Conservation (phyloP, 495 filamentous ascomycete genomes). For the Talaromyces borbonicus region DNA sequence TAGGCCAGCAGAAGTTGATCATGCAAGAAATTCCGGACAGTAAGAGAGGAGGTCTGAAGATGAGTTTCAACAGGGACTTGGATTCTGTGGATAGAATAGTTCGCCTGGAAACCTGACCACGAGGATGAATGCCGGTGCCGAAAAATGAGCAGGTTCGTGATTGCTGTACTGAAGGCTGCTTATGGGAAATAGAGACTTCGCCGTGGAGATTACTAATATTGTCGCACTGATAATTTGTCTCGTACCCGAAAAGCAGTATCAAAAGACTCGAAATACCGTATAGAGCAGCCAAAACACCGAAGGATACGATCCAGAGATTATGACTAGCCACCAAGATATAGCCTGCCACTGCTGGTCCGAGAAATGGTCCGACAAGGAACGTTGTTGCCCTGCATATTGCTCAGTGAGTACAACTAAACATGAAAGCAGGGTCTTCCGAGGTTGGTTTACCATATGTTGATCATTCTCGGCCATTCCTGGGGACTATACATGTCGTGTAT, state of each 20-base stretch:
- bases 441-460: slow-evolving; percentile 34
- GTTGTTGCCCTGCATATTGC: slow-evolving; percentile 23
- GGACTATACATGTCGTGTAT: slow-evolving; percentile 38
- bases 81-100: slow-evolving; percentile 16
- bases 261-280: slow-evolving; percentile 33
- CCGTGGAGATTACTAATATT: neutral
- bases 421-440: neutral
- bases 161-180: slow-evolving; percentile 39
- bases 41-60: slow-evolving; percentile 26
- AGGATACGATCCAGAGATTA: slow-evolving; percentile 30
- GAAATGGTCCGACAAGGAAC: slow-evolving; percentile 35
- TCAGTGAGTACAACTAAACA: neutral
- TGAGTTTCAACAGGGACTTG: slow-evolving; percentile 19
- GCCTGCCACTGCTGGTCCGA: slow-evolving; percentile 35
- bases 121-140: too few species aligned
- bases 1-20: slow-evolving; percentile 31
- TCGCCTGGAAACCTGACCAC: too few species aligned
- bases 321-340: slow-evolving; percentile 24
- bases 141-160: slow-evolving; percentile 13
- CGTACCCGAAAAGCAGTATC: slow-evolving; percentile 36
- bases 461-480: slow-evolving; percentile 38
- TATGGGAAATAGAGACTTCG: slow-evolving; percentile 24
- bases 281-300: slow-evolving; percentile 35
- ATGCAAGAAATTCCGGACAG: slow-evolving; percentile 17
- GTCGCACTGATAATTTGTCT: slow-evolving; percentile 21